A percentile compares a stretch with the other conserved stretches of the same genome.
Evolutionary conservation across 202 grass and related monocot genomes (phyloP).

Genomic region (Zizania palustris): DNA sequence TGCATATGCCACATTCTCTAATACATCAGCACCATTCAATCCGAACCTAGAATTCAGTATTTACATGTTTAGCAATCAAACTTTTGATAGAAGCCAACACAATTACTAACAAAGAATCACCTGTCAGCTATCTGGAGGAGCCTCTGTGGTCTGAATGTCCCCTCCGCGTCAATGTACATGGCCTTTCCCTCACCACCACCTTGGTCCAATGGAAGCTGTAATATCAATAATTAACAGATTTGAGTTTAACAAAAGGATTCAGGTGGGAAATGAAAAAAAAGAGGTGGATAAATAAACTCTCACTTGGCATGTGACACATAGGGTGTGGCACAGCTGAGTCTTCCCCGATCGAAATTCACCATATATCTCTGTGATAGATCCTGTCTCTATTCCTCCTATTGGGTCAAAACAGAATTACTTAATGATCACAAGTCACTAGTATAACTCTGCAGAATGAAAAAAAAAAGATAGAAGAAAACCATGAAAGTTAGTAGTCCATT

Average conservation of each 20-base stretch:
- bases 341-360: slow-evolving; percentile 90
- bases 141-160: slow-evolving; percentile 92
- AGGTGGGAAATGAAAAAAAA: slow-evolving; percentile 2
- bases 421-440: neutral
- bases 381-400: slow-evolving; percentile 92
- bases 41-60: slow-evolving; percentile 68
- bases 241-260: slow-evolving; percentile 14
- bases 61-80: slow-evolving; percentile 37
- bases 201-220: slow-evolving; percentile 91
- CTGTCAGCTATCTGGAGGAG: slow-evolving; percentile 93
- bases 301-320: slow-evolving; percentile 97
- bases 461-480: neutral
- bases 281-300: slow-evolving; percentile 7
- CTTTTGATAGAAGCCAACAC: slow-evolving; percentile 18
- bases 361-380: slow-evolving; percentile 97
- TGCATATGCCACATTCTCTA: slow-evolving; percentile 95
- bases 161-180: slow-evolving; percentile 92
- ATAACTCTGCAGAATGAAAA: neutral
- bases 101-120: slow-evolving; percentile 40
- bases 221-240: slow-evolving; percentile 32
- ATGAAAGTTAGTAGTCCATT: slow-evolving; percentile 32
- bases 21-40: slow-evolving; percentile 83
- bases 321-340: slow-evolving; percentile 86
- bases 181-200: slow-evolving; percentile 96
- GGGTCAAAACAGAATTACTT: slow-evolving; percentile 23